A percentile compares a stretch with the other conserved stretches of the same genome.
These are phyloP conservation scores for Peronosclerospora sorghi DNA, from an alignment of 352 stramenopile genomes.

Conservation along the genomic window DNA sequence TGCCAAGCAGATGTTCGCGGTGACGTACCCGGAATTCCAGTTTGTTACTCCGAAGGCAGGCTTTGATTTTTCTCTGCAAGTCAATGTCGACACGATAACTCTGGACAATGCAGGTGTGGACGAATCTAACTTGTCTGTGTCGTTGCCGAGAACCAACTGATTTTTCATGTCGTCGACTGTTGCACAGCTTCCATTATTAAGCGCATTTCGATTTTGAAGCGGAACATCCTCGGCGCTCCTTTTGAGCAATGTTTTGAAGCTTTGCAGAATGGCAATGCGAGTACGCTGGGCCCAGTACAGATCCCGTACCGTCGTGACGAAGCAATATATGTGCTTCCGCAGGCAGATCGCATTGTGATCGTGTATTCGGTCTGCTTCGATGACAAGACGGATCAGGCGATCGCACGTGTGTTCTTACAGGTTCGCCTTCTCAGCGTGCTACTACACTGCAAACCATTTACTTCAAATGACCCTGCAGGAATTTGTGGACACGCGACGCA, in stretches of 20 bases:
- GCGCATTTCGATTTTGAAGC: slow-evolving; percentile 68
- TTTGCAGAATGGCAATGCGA: slow-evolving; percentile 50
- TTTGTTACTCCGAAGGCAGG: slow-evolving; percentile 50
- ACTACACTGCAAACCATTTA: neutral
- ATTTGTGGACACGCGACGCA: slow-evolving; percentile 86
- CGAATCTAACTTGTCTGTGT: too few species aligned
- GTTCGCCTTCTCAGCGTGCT: slow-evolving; percentile 8
- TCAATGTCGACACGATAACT: slow-evolving; percentile 71
- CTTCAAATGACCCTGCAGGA: slow-evolving; percentile 36
- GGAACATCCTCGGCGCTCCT: slow-evolving; percentile 64
- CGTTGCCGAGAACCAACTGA: neutral
- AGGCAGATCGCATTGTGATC: slow-evolving; percentile 84
- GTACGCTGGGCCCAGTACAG: slow-evolving; percentile 46
- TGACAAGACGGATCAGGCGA: slow-evolving; percentile 88
- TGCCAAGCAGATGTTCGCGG: slow-evolving; percentile 55
- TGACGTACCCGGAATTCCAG: slow-evolving; percentile 66
- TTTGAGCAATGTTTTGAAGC: slow-evolving; percentile 81
- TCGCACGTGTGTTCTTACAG: slow-evolving; percentile 87
- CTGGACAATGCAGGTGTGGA: slow-evolving; percentile 45
- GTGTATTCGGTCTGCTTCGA: slow-evolving; percentile 89
- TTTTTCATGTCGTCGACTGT: neutral
- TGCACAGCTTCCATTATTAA: slow-evolving; percentile 61
- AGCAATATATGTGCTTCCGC: slow-evolving; percentile 77
- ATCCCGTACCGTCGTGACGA: slow-evolving; percentile 84
- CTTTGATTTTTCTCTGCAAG: slow-evolving; percentile 72